These are phyloP conservation scores for Rhodotorula kratochvilovae DNA, from an alignment of 768 basidiomycete genomes.

Conservation along the genomic window DNA sequence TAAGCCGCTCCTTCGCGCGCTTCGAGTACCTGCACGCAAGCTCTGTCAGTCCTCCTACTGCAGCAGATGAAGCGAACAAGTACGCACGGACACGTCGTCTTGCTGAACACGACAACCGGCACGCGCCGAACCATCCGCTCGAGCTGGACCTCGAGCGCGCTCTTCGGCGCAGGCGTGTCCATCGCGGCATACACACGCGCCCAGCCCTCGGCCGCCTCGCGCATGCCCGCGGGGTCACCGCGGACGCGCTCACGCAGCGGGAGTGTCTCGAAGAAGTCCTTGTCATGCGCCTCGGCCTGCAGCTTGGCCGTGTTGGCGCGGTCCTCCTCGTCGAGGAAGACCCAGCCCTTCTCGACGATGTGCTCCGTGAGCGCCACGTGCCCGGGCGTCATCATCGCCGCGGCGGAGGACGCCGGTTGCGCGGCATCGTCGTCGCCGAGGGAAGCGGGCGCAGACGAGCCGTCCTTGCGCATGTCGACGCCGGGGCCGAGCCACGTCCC, in stretches of 20 bases:
- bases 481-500: constrained; percentile 18
- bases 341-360: constrained; percentile 16
- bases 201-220: constrained; percentile 12
- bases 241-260: constrained; percentile 24
- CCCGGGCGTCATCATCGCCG: not conserved
- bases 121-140: constrained; percentile 15
- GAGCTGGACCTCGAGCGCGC: constrained; percentile 26
- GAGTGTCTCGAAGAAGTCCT: not conserved
- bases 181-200: constrained; percentile 7
- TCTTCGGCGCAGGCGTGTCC: constrained; percentile 10
- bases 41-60: not conserved
- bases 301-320: constrained; percentile 8
- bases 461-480: constrained; percentile 25
- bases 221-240: not conserved
- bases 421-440: not conserved
- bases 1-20: constrained; percentile 16
- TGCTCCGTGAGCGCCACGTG: not conserved
- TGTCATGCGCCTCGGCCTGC: not conserved
- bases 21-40: constrained; percentile 6
- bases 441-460: too few relatives aligned
- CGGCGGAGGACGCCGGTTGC: not conserved
- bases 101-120: constrained; percentile 26
- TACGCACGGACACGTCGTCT: constrained; percentile 32
- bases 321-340: constrained; percentile 15
- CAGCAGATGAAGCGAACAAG: not conserved